These are phyloP conservation scores for Bretschneidera sinensis DNA, from an alignment of 345 rosid genomes.

Conservation along the genomic window DNA sequence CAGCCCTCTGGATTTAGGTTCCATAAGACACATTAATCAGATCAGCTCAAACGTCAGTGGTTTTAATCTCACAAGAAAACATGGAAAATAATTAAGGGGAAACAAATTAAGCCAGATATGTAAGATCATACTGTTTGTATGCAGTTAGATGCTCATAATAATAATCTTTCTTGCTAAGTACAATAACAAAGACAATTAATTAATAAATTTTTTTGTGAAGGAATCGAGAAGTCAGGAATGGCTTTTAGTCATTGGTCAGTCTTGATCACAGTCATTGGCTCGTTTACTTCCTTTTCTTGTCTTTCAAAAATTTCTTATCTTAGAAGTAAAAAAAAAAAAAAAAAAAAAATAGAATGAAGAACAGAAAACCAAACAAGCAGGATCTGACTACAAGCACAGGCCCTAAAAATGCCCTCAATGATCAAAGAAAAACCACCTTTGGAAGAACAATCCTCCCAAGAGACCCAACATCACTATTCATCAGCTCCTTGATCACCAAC, in stretches of 20 bases:
- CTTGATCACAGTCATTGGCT: constrained; percentile 17
- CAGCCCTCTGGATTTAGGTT: constrained; percentile 61
- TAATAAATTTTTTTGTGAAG: constrained; percentile 1
- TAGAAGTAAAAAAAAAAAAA: background rate
- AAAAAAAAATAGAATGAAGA: too few relatives aligned
- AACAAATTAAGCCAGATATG: too few relatives aligned
- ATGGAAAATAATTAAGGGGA: too few relatives aligned
- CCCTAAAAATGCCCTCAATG: constrained; percentile 16
- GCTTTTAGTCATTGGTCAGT: constrained; percentile 21
- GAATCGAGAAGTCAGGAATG: constrained; percentile 25
- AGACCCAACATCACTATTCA: constrained; percentile 79
- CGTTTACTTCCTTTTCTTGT: constrained; percentile 16
- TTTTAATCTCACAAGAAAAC: too few relatives aligned
- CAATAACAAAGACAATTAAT: too few relatives aligned
- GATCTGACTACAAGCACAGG: too few relatives aligned
- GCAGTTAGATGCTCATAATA: too few relatives aligned
- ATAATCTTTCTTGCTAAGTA: too few relatives aligned
- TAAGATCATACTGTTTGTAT: too few relatives aligned
- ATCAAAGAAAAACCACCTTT: too few relatives aligned
- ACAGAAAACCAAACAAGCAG: too few relatives aligned
- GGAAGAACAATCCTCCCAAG: constrained; percentile 85
- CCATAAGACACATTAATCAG: constrained; percentile 3
- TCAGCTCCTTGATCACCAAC: constrained; percentile 53
- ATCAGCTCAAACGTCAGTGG: background rate
- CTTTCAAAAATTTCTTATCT: constrained; percentile 9